A percentile compares a stretch with the other conserved stretches of the same genome.
Conservation (phyloP, 257 asterid species). For the Nicotiana knightiana region DNA sequence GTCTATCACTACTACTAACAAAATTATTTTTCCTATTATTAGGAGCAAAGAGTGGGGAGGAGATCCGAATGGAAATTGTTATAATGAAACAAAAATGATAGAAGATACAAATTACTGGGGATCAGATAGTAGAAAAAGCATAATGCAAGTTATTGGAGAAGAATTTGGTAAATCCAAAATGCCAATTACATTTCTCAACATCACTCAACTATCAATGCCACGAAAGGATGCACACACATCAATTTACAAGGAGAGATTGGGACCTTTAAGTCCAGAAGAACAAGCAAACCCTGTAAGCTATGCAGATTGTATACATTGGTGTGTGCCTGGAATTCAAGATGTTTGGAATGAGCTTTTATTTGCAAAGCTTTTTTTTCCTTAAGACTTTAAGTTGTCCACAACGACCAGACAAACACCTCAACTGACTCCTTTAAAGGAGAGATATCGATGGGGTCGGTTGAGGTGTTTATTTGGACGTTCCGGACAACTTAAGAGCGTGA, state of each 20-base stretch:
- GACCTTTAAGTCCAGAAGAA: constrained; percentile 35
- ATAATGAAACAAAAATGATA: not conserved
- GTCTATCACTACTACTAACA: not conserved
- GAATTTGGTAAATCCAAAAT: constrained; percentile 29
- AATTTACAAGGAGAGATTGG: constrained; percentile 48
- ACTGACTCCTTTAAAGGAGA: too few species aligned
- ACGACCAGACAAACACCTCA: too few species aligned
- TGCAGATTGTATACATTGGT: constrained; percentile 91
- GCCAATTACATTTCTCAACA: constrained; percentile 57
- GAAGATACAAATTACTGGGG: constrained; percentile 1
- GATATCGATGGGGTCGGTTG: too few species aligned
- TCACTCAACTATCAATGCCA: constrained; percentile 49
- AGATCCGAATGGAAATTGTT: not conserved
- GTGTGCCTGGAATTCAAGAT: constrained; percentile 41
- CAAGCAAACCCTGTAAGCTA: constrained; percentile 40
- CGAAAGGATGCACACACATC: constrained; percentile 78
- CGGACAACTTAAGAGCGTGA: too few species aligned
- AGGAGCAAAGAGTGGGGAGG: constrained; percentile 13
- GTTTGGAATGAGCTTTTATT: constrained; percentile 2
- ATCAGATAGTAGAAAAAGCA: constrained; percentile 9
- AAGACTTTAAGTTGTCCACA: not conserved
- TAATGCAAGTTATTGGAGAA: constrained; percentile 1
- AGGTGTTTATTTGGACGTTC: too few species aligned
- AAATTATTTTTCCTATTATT: not conserved
- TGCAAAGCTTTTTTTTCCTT: not conserved